Evolutionary conservation across 768 basidiomycete genomes (phyloP), one percentile per base, ranked within the genome.

Genomic region (Tulasnella sp.): DNA sequence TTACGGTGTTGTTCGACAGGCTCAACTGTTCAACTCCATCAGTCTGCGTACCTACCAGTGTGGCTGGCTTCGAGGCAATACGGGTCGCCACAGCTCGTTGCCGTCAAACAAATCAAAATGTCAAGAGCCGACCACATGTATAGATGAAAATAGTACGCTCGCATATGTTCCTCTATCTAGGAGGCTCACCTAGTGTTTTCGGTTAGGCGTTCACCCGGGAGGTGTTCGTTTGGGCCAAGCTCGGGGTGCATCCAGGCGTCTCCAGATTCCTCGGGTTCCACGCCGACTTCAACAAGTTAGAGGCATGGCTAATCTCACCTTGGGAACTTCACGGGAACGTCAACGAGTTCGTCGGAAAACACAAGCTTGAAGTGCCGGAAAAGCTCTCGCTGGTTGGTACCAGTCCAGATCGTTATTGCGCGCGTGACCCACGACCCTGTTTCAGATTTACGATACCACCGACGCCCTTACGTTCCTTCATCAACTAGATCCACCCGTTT

Each of bases 31-130:
- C 5, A 54, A n/a, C 54, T n/a, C 1, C 24, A 54, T n/a, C 54
- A 54, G 6, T 54, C 54, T 22, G 4, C 54, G 0, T 54, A 54
- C n/a, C 24, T 54, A 2, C 54, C 54, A 8, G 54, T 11, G 7
- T n/a, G 54, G 54, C 24, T 54, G 54, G 54, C 54, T 9, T 54
- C 54, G 7, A 22, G 54, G 22, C 54, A n/a, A 54, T 54, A 54
- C 54, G 54, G 54, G 2, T 24, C 54, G 8, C 54, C 54, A n/a
- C 54, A 54, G 54, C n/a, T 54, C 5, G 54, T 54, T 22, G 54
- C 54, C 24, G 54, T 54, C 54, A n/a, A 54, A 54, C 54, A 54
- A n/a, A 54, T 54, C n/a, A 54, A 54, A 54, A 54, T 54, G n/a
- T 54, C 54, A 54, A n/a, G 24, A n/a, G 54, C n/a, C 1, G 54